Base-by-base conservation (phyloP, 176 grass and related monocot genomes). In the Triticum turgidum region DNA sequence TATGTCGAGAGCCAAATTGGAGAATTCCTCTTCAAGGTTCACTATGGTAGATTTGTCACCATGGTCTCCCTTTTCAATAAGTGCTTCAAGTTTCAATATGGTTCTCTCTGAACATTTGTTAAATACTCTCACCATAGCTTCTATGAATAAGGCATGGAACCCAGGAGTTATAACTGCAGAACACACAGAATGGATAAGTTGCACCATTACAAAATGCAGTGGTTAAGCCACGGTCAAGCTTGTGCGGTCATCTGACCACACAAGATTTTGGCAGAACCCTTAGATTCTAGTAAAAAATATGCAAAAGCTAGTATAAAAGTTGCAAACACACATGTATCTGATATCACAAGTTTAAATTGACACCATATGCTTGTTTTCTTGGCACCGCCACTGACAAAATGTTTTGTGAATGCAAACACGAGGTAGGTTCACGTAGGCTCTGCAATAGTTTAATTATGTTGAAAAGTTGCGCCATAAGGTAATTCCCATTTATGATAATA, bases 11-110 rank as follows among this genome's bases (percentile, higher is more conserved):
- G 96, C 93, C 87, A 98, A 92, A 92, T 82, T 98, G 84, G 93
- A 98, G 90, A 98, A 98, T 68, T 98, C 96, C 29, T 92, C 91
- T 94, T 98, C 96, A 73, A 98, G 91, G 88, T 98, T 92, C 65
- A 98, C 69, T 77, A 91, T 84, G 33, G 82, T 88, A 86, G 81
- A 78, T 63, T 93, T 91, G 66, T 82, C 52, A 27, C 17, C 78
- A 76, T 30, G 29, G 12, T 51, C 82, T 12, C 72, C 88, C 22
- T 27, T 89, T 81, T 92, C 84, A 82, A 79, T 82, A 52, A 91
- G 80, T 77, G 84, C 86, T 79, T 94, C 93, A 84, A 98, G 91
- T 86, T 98, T 98, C 33, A 52, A 88, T 91, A 98, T 91, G 7
- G 89, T 94, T 89, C 93, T 92, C 61, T 98, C 96, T 7, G 93